These are phyloP conservation scores for Trichosporon faecale DNA, from an alignment of 1,284 basidiomycete genomes.

Conservation along the genomic window DNA sequence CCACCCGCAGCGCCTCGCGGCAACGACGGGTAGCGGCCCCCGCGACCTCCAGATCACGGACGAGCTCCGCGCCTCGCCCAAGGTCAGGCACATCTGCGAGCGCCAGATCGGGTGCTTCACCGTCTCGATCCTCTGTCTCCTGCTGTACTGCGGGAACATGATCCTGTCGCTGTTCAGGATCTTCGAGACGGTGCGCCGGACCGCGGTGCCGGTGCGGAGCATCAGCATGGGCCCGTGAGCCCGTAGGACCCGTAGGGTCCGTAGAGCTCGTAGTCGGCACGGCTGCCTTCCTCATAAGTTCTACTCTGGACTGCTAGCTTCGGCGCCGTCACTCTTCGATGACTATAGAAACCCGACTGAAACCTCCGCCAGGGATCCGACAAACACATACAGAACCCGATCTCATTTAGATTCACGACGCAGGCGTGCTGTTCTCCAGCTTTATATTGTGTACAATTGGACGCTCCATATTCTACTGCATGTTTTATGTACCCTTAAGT, in stretches of 20 bases:
- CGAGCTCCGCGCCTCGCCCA: not conserved
- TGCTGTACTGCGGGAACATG: constrained; percentile 53
- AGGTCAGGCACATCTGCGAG: constrained; percentile 32
- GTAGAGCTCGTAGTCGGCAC: too few relatives aligned
- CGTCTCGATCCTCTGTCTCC: constrained; percentile 42
- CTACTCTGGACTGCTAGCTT: too few relatives aligned
- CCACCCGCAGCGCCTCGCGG: not conserved
- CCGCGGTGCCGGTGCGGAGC: constrained; percentile 19
- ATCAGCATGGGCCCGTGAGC: not conserved
- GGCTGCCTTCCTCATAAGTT: too few relatives aligned
- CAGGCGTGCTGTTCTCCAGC: not conserved
- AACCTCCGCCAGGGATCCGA: too few relatives aligned
- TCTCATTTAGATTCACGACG: not conserved
- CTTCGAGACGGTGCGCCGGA: constrained; percentile 53
- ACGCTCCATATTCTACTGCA: not conserved
- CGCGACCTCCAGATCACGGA: constrained; percentile 13
- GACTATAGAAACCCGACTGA: too few relatives aligned
- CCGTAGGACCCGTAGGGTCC: not conserved
- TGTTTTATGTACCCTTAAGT: not conserved
- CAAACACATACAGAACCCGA: too few relatives aligned
- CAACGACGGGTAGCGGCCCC: not conserved
- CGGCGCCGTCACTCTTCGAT: too few relatives aligned
- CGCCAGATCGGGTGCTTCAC: constrained; percentile 51
- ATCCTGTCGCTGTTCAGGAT: constrained; percentile 55
- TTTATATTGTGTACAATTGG: constrained; percentile 7